A percentile compares a stretch with the other conserved stretches of the same genome.
Evolutionary conservation across 2,329 filamentous ascomycete genomes (phyloP).

Genomic region (Colletotrichum sp.): DNA sequence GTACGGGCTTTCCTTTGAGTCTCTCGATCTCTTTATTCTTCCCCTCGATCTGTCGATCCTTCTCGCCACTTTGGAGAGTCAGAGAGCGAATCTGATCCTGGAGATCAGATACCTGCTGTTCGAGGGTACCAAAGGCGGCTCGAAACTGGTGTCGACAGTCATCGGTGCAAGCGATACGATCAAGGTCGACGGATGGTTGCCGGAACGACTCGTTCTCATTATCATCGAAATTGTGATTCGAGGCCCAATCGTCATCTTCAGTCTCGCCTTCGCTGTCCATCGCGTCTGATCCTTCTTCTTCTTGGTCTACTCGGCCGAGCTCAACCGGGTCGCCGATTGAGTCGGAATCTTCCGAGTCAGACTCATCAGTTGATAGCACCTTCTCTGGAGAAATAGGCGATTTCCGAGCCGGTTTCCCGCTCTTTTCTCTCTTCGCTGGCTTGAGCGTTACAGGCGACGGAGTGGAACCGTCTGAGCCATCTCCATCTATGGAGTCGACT

Average conservation of each 20-base stretch:
- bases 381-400: background rate
- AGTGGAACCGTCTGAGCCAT: background rate
- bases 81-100: background rate
- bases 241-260: background rate
- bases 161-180: background rate
- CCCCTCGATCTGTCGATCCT: background rate
- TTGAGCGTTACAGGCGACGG: background rate
- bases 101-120: background rate
- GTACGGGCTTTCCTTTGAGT: background rate
- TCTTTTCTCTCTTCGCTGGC: background rate
- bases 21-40: background rate
- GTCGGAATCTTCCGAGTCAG: background rate
- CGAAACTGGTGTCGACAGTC: background rate
- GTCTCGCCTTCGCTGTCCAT: background rate
- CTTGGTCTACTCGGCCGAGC: background rate
- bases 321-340: background rate
- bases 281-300: background rate
- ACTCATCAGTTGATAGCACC: background rate
- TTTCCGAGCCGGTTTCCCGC: background rate
- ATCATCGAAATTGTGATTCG: background rate
- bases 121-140: background rate
- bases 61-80: background rate
- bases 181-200: background rate
- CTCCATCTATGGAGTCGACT: conserved; percentile 8
- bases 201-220: background rate